Evolutionary conservation across 768 basidiomycete genomes (phyloP).

Genomic region (Mycena albidolilacea): DNA sequence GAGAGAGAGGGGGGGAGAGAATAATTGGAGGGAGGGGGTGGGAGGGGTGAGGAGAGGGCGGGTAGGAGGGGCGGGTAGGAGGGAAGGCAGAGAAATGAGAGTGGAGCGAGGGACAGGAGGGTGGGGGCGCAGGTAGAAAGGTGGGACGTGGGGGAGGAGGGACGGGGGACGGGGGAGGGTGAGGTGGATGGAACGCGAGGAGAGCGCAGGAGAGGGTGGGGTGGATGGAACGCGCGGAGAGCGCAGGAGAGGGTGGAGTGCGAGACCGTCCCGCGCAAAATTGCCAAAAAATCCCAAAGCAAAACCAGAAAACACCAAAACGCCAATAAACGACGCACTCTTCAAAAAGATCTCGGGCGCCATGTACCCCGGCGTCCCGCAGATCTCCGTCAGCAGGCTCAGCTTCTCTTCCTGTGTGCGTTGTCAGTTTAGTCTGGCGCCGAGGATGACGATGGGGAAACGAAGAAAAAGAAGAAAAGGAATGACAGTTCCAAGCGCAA

Average conservation of each 20-base stretch:
- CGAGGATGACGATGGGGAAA: too few species aligned
- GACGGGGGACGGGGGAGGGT: neutral
- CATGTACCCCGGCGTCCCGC: constrained; percentile 97
- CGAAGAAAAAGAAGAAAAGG: too few species aligned
- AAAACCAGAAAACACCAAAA: constrained; percentile 12
- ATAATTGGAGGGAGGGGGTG: too few species aligned
- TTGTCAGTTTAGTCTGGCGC: neutral
- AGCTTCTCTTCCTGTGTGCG: constrained; percentile 76
- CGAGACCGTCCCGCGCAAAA: too few species aligned
- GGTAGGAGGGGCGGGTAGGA: too few species aligned
- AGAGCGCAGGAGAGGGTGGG: too few species aligned
- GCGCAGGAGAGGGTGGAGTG: too few species aligned
- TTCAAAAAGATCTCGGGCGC: constrained; percentile 97
- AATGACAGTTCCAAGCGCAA: too few species aligned
- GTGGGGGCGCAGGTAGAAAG: too few species aligned
- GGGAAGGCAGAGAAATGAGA: neutral
- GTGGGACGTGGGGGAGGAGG: neutral
- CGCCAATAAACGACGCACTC: constrained; percentile 58
- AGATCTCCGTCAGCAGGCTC: constrained; percentile 92
- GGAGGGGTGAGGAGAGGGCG: neutral
- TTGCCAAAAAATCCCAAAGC: too few species aligned
- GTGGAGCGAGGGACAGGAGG: neutral
- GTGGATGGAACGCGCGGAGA: too few species aligned
- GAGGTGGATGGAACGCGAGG: too few species aligned
- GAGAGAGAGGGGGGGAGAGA: neutral